Percentiles rank a stretch among this genome's conserved stretches.
Conservation (phyloP, 129 eudicot genomes). For the Glebionis coronaria region DNA sequence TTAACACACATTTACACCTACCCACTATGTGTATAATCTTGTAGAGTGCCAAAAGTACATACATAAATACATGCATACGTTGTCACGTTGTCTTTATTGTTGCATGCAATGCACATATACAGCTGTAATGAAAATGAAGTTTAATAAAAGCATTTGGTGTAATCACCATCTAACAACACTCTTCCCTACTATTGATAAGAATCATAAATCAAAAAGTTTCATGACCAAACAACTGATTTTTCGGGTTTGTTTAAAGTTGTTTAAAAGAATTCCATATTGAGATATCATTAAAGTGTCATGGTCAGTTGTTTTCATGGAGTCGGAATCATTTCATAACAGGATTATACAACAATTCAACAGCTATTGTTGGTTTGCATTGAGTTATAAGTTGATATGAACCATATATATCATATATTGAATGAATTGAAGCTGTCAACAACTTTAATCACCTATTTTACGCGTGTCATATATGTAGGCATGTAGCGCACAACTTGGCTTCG, state of each 20-base stretch:
- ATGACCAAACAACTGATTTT: not conserved
- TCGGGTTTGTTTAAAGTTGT: not conserved
- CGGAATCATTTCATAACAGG: not conserved
- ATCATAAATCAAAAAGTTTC: not conserved
- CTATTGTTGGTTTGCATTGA: not conserved
- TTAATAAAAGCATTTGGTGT: conserved; percentile 15
- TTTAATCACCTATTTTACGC: not conserved
- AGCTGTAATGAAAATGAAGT: conserved; percentile 37
- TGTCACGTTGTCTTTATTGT: conserved; percentile 18
- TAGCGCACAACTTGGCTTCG: not conserved
- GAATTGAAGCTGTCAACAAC: conserved; percentile 4
- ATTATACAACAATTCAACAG: not conserved
- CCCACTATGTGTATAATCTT: conserved; percentile 12
- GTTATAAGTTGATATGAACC: not conserved
- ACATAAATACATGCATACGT: not conserved
- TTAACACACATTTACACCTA: conserved; percentile 13
- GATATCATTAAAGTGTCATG: no score
- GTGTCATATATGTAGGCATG: not conserved
- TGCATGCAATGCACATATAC: conserved; percentile 26
- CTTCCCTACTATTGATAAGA: conserved; percentile 16
- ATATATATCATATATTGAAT: no score
- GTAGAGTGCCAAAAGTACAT: not conserved
- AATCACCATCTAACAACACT: conserved; percentile 9
- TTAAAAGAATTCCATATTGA: no score
- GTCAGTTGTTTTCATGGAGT: no score